These are phyloP conservation scores for Terfezia claveryi DNA, from an alignment of 495 filamentous ascomycete species.

Conservation along the genomic window DNA sequence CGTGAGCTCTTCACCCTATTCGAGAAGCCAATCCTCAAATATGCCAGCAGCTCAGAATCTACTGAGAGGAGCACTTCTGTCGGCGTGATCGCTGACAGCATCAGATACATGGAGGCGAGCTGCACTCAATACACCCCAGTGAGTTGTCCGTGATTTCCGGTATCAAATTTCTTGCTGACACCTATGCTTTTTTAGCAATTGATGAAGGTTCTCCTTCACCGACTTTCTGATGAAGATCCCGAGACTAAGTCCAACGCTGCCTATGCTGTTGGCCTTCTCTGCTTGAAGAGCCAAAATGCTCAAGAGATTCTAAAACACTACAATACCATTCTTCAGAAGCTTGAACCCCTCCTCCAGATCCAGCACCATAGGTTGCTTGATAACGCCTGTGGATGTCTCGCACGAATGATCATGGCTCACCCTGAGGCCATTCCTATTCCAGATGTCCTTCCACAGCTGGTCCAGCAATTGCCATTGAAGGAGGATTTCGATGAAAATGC, in stretches of 20 bases:
- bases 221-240: constrained; percentile 67
- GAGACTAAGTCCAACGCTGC: constrained; percentile 91
- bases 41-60: constrained; percentile 58
- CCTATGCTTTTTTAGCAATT: constrained; percentile 24
- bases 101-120: constrained; percentile 55
- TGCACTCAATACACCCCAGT: constrained; percentile 52
- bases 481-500: constrained; percentile 96
- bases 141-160: background rate
- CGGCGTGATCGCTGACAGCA: constrained; percentile 80
- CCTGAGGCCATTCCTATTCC: constrained; percentile 54
- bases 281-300: constrained; percentile 52
- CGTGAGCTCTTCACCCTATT: constrained; percentile 79
- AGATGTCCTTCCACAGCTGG: constrained; percentile 61
- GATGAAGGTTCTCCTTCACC: constrained; percentile 63
- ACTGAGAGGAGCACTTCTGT: constrained; percentile 74
- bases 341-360: constrained; percentile 57
- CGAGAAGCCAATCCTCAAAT: constrained; percentile 72
- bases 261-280: constrained; percentile 67
- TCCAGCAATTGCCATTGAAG: constrained; percentile 61
- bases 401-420: constrained; percentile 71
- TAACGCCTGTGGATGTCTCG: constrained; percentile 82
- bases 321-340: constrained; percentile 50
- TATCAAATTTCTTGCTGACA: background rate
- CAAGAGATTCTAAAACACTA: constrained; percentile 50
- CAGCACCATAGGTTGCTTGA: constrained; percentile 55